phyloP scores from a whole-genome alignment of 495 filamentous ascomycete genomes.

The Aspergillus coremiiformis region DNA sequence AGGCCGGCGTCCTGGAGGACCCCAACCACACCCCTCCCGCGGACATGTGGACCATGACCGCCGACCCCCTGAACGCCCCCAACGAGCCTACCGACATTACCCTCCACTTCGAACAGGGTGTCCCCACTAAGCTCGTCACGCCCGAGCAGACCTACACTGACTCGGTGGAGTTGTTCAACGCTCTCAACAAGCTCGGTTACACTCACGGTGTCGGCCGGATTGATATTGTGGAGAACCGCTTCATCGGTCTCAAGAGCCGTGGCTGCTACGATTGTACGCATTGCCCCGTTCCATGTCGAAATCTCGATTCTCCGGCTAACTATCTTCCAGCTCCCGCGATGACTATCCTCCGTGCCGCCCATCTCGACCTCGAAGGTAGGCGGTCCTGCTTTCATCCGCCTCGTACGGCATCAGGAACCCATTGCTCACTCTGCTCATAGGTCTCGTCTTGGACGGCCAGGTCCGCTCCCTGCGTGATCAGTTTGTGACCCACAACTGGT shows the following conservation, averaged over 20 bases:
- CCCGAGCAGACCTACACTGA: constrained; percentile 62
- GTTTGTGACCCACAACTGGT: constrained; percentile 67
- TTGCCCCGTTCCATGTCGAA: background rate
- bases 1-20: constrained; percentile 59
- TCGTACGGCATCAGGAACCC: background rate
- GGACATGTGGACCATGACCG: constrained; percentile 80
- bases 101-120: constrained; percentile 75
- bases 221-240: constrained; percentile 86
- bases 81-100: constrained; percentile 70
- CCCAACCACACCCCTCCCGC: constrained; percentile 53
- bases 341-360: constrained; percentile 67
- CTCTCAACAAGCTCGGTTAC: constrained; percentile 69
- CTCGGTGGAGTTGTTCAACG: constrained; percentile 70
- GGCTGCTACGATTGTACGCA: constrained; percentile 70
- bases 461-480: constrained; percentile 79
- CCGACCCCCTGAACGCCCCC: constrained; percentile 69
- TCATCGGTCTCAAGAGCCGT: constrained; percentile 78
- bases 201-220: constrained; percentile 77
- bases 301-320: background rate
- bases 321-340: constrained; percentile 48
- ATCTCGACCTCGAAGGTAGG: constrained; percentile 40
- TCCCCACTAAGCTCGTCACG: constrained; percentile 64
- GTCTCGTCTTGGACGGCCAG: constrained; percentile 75
- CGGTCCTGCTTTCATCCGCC: background rate
- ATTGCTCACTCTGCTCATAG: constrained; percentile 57